Percentiles rank a stretch among this genome's conserved stretches.
Evolutionary conservation across 352 stramenopile species (phyloP).

Genomic region (Albugo laibachii): DNA sequence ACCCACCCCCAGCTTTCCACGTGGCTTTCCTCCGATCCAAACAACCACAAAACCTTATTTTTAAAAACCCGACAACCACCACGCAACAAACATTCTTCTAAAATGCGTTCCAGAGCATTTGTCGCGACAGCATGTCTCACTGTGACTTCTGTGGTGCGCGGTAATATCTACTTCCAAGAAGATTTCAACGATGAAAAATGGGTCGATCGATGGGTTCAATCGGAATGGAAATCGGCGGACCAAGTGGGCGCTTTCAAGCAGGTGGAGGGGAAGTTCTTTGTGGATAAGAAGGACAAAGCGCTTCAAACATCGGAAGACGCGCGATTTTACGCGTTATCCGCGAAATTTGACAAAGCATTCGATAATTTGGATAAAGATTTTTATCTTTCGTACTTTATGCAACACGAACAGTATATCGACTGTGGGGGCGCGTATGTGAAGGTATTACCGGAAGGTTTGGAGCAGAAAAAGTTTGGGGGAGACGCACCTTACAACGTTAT

Average conservation of each 20-base stretch:
- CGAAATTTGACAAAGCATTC: constrained; percentile 66
- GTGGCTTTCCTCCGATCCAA: too few species aligned
- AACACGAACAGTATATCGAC: constrained; percentile 97
- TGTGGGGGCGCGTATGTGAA: constrained; percentile 99
- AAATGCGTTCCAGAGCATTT: too few species aligned
- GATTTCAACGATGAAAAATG: constrained; percentile 83
- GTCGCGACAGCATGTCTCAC: too few species aligned
- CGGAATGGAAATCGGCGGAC: constrained; percentile 83
- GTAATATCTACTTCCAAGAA: constrained; percentile 86
- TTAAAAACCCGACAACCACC: too few species aligned
- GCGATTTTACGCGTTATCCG: constrained; percentile 94
- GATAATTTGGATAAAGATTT: constrained; percentile 83
- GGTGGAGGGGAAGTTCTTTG: constrained; percentile 85
- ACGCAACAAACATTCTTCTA: too few species aligned
- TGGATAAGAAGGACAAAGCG: constrained; percentile 80
- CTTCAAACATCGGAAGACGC: constrained; percentile 90
- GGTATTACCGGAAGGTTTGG: constrained; percentile 84
- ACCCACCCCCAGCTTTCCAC: too few species aligned
- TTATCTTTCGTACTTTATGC: constrained; percentile 93
- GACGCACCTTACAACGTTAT: constrained; percentile 94
- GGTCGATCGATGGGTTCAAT: constrained; percentile 68
- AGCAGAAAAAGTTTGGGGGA: constrained; percentile 86
- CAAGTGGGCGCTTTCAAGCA: constrained; percentile 92
- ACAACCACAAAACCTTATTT: too few species aligned
- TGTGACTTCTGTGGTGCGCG: not conserved